A percentile compares a stretch with the other conserved stretches of the same genome.
phyloP scores from a whole-genome alignment of 306 rosid genomes.

The Acacia crassicarpa region DNA sequence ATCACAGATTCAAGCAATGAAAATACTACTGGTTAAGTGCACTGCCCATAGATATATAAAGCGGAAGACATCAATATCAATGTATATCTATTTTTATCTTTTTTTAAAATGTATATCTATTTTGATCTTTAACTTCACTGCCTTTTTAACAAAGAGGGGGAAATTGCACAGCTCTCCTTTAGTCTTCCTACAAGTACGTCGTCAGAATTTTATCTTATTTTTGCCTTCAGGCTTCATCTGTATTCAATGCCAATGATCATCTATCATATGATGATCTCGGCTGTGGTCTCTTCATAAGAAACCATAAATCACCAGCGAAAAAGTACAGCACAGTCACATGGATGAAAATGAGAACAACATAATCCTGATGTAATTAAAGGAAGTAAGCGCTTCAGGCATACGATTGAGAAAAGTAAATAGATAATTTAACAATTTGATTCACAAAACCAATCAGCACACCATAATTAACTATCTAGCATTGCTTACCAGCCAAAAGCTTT shows the following conservation, averaged over 20 bases:
- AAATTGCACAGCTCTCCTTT: background rate
- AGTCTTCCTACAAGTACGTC: background rate
- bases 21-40: background rate
- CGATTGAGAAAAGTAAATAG: background rate
- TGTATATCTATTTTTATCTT: background rate
- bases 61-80: background rate
- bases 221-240: slow-evolving; percentile 3
- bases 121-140: slow-evolving; percentile 1
- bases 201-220: background rate
- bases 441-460: background rate
- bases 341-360: background rate
- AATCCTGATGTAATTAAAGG: background rate
- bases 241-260: background rate
- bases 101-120: background rate
- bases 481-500: slow-evolving; percentile 75
- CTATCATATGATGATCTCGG: background rate
- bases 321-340: background rate
- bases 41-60: background rate
- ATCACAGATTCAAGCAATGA: background rate
- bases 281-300: background rate
- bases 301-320: background rate
- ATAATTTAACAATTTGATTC: background rate
- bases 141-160: background rate
- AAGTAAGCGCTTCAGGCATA: background rate
- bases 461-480: slow-evolving; percentile 4